Evolutionary conservation across 192 early-diverging fungal species (phyloP).

Genomic region (Gaertneriomyces semiglobifer): DNA sequence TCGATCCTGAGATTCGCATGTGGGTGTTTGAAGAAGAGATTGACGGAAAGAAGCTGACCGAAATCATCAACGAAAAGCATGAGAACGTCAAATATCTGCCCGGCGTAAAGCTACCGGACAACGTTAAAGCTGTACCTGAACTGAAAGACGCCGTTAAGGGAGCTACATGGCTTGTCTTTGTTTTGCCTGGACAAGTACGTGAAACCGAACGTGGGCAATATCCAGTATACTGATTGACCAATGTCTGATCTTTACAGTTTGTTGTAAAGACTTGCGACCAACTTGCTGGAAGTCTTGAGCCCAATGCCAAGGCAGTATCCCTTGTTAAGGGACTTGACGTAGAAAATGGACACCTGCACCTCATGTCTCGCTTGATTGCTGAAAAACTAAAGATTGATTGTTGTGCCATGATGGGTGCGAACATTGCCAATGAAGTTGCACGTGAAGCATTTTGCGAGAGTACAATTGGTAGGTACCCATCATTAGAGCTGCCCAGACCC

Average conservation of each 20-base stretch:
- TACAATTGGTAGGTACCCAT: conserved; percentile 60
- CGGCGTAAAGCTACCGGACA: conserved; percentile 73
- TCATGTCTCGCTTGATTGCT: conserved; percentile 76
- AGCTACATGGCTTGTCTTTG: conserved; percentile 86
- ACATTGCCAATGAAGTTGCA: conserved; percentile 94
- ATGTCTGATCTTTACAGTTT: conserved; percentile 60
- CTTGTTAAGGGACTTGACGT: conserved; percentile 88
- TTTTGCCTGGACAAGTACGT: conserved; percentile 55
- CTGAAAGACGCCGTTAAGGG: conserved; percentile 68
- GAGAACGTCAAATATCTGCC: conserved; percentile 80
- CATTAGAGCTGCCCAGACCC: no score
- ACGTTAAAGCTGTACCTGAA: conserved; percentile 80
- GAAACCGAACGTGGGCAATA: no score
- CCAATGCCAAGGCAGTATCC: conserved; percentile 77
- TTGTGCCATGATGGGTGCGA: conserved; percentile 86
- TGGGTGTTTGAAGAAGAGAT: conserved; percentile 96
- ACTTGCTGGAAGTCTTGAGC: conserved; percentile 65
- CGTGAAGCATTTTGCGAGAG: conserved; percentile 91
- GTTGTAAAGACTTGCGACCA: conserved; percentile 73
- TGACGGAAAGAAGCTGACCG: conserved; percentile 76
- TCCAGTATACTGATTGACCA: no score
- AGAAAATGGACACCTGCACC: conserved; percentile 62
- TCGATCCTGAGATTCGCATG: conserved; percentile 77
- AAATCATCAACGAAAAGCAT: conserved; percentile 89
- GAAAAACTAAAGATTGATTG: conserved; percentile 69